These are phyloP conservation scores for Croton laevigatus DNA, from an alignment of 441 rosid species.

Conservation along the genomic window DNA sequence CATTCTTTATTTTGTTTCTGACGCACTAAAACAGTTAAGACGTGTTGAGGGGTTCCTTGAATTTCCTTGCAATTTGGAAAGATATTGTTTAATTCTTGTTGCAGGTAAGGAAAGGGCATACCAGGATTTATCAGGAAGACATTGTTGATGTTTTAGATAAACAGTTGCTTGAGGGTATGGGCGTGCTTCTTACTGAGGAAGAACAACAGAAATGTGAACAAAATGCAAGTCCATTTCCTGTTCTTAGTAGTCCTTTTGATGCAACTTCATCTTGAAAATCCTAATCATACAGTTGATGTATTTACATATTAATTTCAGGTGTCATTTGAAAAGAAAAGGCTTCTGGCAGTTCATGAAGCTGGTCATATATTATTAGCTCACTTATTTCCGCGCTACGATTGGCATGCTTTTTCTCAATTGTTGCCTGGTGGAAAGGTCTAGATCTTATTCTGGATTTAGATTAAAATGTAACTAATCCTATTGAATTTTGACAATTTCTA, in stretches of 20 bases:
- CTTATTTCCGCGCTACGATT: constrained; percentile 92
- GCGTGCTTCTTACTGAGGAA: constrained; percentile 94
- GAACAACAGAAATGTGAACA: constrained; percentile 91
- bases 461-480: constrained; percentile 6
- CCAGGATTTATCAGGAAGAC: constrained; percentile 83
- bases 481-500: constrained; percentile 4
- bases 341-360: constrained; percentile 95
- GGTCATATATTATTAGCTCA: constrained; percentile 93
- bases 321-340: constrained; percentile 79
- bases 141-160: constrained; percentile 90
- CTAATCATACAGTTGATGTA: constrained; percentile 17
- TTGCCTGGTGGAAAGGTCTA: constrained; percentile 96
- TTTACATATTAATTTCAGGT: constrained; percentile 42
- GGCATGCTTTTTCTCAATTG: constrained; percentile 99
- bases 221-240: constrained; percentile 53
- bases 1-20: not conserved
- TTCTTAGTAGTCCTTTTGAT: not conserved
- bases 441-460: constrained; percentile 15
- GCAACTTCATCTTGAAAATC: constrained; percentile 19
- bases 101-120: constrained; percentile 89
- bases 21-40: constrained; percentile 18
- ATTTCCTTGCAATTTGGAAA: constrained; percentile 14
- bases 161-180: constrained; percentile 99
- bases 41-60: not conserved
- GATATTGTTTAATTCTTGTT: constrained; percentile 20